These are phyloP conservation scores for Russula olivacea DNA, from an alignment of 768 basidiomycete species.

Conservation along the genomic window DNA sequence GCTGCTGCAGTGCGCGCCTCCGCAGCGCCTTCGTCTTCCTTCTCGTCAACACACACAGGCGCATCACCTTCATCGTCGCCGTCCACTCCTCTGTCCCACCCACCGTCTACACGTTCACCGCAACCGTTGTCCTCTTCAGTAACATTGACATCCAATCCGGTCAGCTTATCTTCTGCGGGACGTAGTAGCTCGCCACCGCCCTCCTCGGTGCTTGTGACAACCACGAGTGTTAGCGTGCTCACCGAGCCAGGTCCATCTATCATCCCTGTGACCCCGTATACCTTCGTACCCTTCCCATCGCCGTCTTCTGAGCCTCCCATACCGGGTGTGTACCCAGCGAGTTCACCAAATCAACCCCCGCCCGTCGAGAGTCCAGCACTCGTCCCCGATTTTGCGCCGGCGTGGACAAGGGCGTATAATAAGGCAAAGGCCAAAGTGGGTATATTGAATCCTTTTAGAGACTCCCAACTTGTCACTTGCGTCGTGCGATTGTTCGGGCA, in stretches of 20 bases:
- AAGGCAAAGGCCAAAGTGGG: conserved; percentile 43
- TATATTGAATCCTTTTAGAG: background rate
- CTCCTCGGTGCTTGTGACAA: background rate
- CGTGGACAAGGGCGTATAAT: conserved; percentile 55
- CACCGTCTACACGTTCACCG: background rate
- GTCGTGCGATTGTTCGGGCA: background rate
- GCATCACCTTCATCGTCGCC: background rate
- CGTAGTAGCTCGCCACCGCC: background rate
- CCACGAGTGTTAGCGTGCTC: background rate
- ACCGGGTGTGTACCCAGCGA: conserved; percentile 47
- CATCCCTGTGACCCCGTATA: conserved; percentile 11
- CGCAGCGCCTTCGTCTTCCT: background rate
- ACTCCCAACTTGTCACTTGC: background rate
- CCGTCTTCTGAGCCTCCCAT: conserved; percentile 45
- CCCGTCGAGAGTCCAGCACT: conserved; percentile 38
- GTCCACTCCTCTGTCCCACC: background rate
- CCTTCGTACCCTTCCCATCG: conserved; percentile 20
- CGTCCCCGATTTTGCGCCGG: conserved; percentile 42
- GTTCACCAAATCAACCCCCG: conserved; percentile 54
- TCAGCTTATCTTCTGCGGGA: background rate
- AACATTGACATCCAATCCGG: background rate
- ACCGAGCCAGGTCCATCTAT: conserved; percentile 8
- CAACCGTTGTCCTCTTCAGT: background rate
- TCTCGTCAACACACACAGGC: background rate
- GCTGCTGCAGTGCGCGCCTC: conserved; percentile 6